These are phyloP conservation scores for Rosa rugosa DNA, from an alignment of 306 rosid genomes.

Conservation along the genomic window DNA sequence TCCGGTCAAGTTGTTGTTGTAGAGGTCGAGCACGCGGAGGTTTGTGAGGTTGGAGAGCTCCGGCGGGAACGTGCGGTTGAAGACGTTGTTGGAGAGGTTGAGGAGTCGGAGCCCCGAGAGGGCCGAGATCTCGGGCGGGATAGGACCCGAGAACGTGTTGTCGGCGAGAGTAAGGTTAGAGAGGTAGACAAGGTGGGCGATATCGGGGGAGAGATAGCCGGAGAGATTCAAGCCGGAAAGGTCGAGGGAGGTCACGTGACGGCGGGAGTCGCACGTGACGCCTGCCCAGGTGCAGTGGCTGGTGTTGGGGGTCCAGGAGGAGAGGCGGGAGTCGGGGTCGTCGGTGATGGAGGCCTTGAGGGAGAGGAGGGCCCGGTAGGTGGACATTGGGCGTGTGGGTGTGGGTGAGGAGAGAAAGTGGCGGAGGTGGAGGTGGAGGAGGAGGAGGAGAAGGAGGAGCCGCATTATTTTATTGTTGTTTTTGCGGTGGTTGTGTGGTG, in stretches of 20 bases:
- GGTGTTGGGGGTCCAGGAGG: constrained; percentile 67
- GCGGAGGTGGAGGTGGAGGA: constrained; percentile 29
- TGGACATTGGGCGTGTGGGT: constrained; percentile 32
- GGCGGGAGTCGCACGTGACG: constrained; percentile 68
- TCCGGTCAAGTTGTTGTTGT: constrained; percentile 84
- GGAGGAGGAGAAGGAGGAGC: constrained; percentile 24
- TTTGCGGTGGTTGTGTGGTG: not conserved
- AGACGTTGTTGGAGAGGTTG: constrained; percentile 78
- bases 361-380: constrained; percentile 70
- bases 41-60: constrained; percentile 47
- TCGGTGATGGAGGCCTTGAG: constrained; percentile 48
- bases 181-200: constrained; percentile 60
- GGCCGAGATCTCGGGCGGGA: constrained; percentile 60
- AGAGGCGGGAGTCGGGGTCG: constrained; percentile 48
- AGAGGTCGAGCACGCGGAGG: constrained; percentile 69
- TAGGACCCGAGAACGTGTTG: constrained; percentile 55
- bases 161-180: constrained; percentile 53
- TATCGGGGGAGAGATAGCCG: constrained; percentile 54
- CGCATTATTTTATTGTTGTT: constrained; percentile 33
- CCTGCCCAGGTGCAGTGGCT: constrained; percentile 64
- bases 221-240: constrained; percentile 56
- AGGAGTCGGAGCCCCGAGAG: constrained; percentile 52
- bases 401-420: constrained; percentile 14
- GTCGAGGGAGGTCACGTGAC: constrained; percentile 60
- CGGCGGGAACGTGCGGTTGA: constrained; percentile 67